Percentiles rank a stretch among this genome's conserved stretches.
These are phyloP conservation scores for Xylaria sp. DNA, from an alignment of 2,329 filamentous ascomycete genomes.

Conservation along the genomic window DNA sequence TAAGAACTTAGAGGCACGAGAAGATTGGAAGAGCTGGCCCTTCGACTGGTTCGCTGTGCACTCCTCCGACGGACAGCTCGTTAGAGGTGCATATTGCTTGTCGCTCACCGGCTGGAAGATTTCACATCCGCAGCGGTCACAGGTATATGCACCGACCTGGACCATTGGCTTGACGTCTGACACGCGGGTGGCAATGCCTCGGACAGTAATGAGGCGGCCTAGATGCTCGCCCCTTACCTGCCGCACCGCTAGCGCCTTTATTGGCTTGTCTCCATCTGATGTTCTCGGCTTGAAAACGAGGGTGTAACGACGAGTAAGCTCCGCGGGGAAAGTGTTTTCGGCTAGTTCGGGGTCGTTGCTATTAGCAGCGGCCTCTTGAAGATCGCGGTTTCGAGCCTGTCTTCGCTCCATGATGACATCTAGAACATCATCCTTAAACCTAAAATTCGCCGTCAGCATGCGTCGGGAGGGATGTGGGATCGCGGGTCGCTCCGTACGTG, in stretches of 20 bases:
- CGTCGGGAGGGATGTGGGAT: neutral
- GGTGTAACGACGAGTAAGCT: slow-evolving; percentile 92
- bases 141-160: slow-evolving; percentile 98
- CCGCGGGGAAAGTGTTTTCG: slow-evolving; percentile 86
- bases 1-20: slow-evolving; percentile 95
- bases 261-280: slow-evolving; percentile 70
- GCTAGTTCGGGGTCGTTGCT: slow-evolving; percentile 71
- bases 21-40: slow-evolving; percentile 92
- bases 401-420: slow-evolving; percentile 97
- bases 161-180: slow-evolving; percentile 98
- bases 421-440: slow-evolving; percentile 96
- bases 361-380: slow-evolving; percentile 73
- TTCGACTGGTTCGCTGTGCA: slow-evolving; percentile 92
- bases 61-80: slow-evolving; percentile 87
- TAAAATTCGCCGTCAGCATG: slow-evolving; percentile 54
- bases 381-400: slow-evolving; percentile 82
- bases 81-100: slow-evolving; percentile 88
- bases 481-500: slow-evolving; percentile 62
- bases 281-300: slow-evolving; percentile 94
- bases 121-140: slow-evolving; percentile 94
- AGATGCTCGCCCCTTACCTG: slow-evolving; percentile 93
- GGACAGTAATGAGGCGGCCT: slow-evolving; percentile 90
- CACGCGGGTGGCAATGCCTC: slow-evolving; percentile 92
- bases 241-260: slow-evolving; percentile 83
- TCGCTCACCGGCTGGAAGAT: slow-evolving; percentile 96